Evolutionary conservation across 768 basidiomycete species (phyloP), one percentile per base, ranked within the genome.

Genomic region (Boletales sp.): DNA sequence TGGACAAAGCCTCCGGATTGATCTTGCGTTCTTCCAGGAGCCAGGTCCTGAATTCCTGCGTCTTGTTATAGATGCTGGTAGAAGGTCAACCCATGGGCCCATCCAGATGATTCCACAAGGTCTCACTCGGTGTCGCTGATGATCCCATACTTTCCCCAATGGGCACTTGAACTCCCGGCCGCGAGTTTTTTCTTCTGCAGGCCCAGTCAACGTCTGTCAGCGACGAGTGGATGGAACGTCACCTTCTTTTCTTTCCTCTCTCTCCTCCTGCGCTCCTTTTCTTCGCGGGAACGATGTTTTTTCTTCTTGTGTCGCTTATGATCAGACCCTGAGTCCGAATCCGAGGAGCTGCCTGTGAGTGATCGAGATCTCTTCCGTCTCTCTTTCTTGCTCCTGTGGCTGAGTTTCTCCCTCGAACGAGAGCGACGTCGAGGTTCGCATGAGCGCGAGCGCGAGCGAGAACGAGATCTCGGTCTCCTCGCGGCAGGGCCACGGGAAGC

Each of bases 61-160:
- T 82, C 62, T 92, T 94, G 48, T 77, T 84, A 63, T 86, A 90
- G 48, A 93, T 80, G 60, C 92, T 94, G 35, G 52, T 3, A 40
- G 37, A 25, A n/a, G 36, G 47, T 67, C 38, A 70, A 36, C 38
- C 19, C 37, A 30, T n/a, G 46, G 37, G 39, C 43, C 14, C 35
- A 44, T 28, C 41, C 21, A 10, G 46, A 39, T 57, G 44, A 14
- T 33, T 42, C 46, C 25, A n/a, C 25, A 11, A 8, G 32, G 17
- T 19, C 89, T 62, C 58, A 95, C 93, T 95, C 92, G 4, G 79
- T 63, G 61, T 94, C 94, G 30, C 78, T 78, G 49, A 96, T 92
- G 48, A 90, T 78, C 3, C 94, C 94, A 67, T 88, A 86, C 68
- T 90, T 92, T 14, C 94, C 94, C 92, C 92, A 96, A 56, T 91